Base-by-base conservation (phyloP, 169 alveolate genomes). In the Cryptosporidium bovis region DNA sequence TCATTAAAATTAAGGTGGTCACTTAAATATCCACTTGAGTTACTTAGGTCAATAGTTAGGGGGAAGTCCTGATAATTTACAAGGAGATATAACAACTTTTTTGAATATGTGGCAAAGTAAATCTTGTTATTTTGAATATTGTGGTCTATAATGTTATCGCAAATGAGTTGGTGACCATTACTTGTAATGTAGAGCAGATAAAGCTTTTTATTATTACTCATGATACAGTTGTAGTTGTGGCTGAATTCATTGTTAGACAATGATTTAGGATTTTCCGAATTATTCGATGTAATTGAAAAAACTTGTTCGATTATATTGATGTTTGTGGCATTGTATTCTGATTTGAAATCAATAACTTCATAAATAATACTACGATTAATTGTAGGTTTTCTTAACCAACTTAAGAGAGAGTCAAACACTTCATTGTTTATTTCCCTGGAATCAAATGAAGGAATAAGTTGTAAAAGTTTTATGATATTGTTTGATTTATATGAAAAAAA, bases 51-150 rank as follows among this genome's bases (percentile, higher is more conserved):
- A 58, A 77, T 77, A 24, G 27, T 56, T 8, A 77, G 71, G 7
- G 87, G 87, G 16, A 77, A n/a, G 16, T 56, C 77, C 33, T 77
- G 87, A 16, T 77, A 60, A 24, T 56, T 77, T 18, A 62, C 71
- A 16, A 77, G 71, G n/a, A 77, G 60, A 16, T 77, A 77, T 27
- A 77, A 51, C 16, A 36, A 20, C 24, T 77, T 77, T n/a, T 62
- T 53, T 0, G 31, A 60, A 20, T 77, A 77, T 1, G 87, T 77
- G 4, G 71, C 33, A 40, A 60, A 62, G 51, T 77, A 77, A 20
- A 77, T 60, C 29, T 77, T 77, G 65, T 77, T 36, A 33, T 51
- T 34, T 34, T 60, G 83, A 34, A 18, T 62, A 33, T 71, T 40
- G 40, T 77, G 87, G 29, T 77, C 87, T 24, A 77, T 18, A 77